Evolutionary conservation across 2,329 filamentous ascomycete species (phyloP), one percentile per base, ranked within the genome.

Genomic region (Calonectria hongkongensis): DNA sequence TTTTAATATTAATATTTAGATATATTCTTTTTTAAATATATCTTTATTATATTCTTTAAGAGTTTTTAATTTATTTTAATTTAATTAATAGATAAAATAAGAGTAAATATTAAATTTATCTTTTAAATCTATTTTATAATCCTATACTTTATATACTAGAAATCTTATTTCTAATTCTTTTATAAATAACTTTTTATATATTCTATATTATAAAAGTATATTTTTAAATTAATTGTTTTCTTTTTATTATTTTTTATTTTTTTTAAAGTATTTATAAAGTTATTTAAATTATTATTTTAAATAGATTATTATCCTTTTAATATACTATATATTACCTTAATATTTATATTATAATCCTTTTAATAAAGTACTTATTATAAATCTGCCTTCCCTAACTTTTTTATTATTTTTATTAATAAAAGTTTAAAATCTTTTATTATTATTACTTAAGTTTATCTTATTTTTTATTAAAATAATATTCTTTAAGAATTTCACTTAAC

Each of bases 121-220:
- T 50, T 27, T 68, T 65, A 74, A 30, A 25, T 68, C 13, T 54
- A 74, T 74, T 21, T 66, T 39, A 62, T 74, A 68, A 33, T 74
- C 39, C 28, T 72, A 74, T 68, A 63, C 10, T 16, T 30, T 60
- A 66, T 82, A 81, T 50, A 64, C 58, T 82, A 56, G n/a, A 47
- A 74, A 75, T 83, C 81, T 13, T 62, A 28, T n/a, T 51, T 30
- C 2, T 28, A 77, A 39, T 41, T 72, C 73, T 68, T 76, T 68
- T 30, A n/a, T 65, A 68, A 75, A 77, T 51, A 77, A 39, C 36
- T 72, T 73, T 73, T 68, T 60, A 50, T 76, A 78, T 27, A 72
- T 66, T 1, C 39, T 27, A 4, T 78, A 78, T 65, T 74, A 21
- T 36, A 28, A 0, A 25, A 25, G 58, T 36, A 79, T 71, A 39